A percentile compares a stretch with the other conserved stretches of the same genome.
These are phyloP conservation scores for Colletotrichum orbiculare DNA, from an alignment of 2,329 filamentous ascomycete genomes.

Conservation along the genomic window DNA sequence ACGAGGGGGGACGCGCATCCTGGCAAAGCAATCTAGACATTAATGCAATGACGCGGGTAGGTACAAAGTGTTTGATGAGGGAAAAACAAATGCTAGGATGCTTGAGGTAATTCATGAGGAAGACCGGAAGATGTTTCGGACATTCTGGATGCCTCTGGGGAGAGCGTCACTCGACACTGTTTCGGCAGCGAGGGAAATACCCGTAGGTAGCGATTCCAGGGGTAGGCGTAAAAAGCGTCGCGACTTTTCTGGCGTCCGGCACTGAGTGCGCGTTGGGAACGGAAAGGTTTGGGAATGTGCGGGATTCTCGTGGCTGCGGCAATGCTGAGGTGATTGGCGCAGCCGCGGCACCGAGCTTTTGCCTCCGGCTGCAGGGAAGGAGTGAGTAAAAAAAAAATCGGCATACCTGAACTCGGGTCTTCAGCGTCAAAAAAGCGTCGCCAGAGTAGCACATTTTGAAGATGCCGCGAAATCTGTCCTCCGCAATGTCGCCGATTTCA, in stretches of 20 bases:
- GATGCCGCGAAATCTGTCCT: constrained; percentile 96
- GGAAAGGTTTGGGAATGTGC: neutral
- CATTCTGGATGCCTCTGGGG: neutral
- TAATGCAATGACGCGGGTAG: constrained; percentile 44
- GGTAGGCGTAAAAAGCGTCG: constrained; percentile 15
- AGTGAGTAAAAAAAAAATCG: constrained; percentile 32
- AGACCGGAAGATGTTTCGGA: neutral
- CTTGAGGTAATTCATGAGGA: constrained; percentile 4
- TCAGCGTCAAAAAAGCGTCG: constrained; percentile 93
- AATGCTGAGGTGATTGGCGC: constrained; percentile 14
- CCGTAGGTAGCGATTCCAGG: constrained; percentile 17
- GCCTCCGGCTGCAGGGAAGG: constrained; percentile 23
- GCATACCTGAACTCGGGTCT: constrained; percentile 89
- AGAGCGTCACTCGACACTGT: constrained; percentile 7
- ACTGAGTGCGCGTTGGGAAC: constrained; percentile 3
- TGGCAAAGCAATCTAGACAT: constrained; percentile 47
- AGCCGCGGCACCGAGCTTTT: constrained; percentile 16
- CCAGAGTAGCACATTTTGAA: constrained; percentile 99
- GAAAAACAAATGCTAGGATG: constrained; percentile 34
- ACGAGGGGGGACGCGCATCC: constrained; percentile 45
- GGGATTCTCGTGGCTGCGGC: neutral
- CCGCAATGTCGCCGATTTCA: constrained; percentile 96
- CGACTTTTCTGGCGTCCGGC: neutral
- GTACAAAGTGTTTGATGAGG: constrained; percentile 29
- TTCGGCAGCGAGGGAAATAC: constrained; percentile 14